Evolutionary conservation across 768 basidiomycete species (phyloP).

Genomic region (Boletus sp.): DNA sequence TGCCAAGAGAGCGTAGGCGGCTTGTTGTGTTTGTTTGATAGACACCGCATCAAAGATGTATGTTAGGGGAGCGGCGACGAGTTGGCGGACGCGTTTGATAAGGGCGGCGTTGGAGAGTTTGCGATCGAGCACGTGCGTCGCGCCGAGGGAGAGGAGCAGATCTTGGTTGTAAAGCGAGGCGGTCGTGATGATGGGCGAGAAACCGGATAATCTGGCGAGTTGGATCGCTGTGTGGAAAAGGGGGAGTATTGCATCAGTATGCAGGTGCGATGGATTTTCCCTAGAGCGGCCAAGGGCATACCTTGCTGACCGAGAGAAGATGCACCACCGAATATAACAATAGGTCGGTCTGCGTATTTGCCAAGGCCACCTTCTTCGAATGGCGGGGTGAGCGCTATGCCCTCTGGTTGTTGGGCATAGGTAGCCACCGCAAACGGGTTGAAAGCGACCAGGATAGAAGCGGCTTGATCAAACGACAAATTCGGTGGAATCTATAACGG

Average conservation of each 20-base stretch:
- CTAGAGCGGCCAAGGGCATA: background rate
- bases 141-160: conserved; percentile 34
- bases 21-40: conserved; percentile 30
- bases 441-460: conserved; percentile 34
- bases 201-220: conserved; percentile 30
- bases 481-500: conserved; percentile 29
- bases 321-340: conserved; percentile 37
- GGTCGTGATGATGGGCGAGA: conserved; percentile 38
- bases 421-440: conserved; percentile 34
- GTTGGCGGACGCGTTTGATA: background rate
- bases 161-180: conserved; percentile 32
- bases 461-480: conserved; percentile 35
- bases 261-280: no score
- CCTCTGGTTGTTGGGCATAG: conserved; percentile 24
- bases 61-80: background rate
- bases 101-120: conserved; percentile 15
- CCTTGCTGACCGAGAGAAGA: conserved; percentile 37
- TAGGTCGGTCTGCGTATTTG: conserved; percentile 29
- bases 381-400: conserved; percentile 28
- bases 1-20: conserved; percentile 27
- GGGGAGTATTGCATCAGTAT: no score
- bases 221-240: conserved; percentile 24
- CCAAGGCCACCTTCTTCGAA: conserved; percentile 27
- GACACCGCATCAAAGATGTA: conserved; percentile 32
- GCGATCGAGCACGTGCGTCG: conserved; percentile 35